Percentiles rank a stretch among this genome's conserved stretches.
These are phyloP conservation scores for Lasiodiplodia theobromae DNA, from an alignment of 2,329 filamentous ascomycete genomes.

Conservation along the genomic window DNA sequence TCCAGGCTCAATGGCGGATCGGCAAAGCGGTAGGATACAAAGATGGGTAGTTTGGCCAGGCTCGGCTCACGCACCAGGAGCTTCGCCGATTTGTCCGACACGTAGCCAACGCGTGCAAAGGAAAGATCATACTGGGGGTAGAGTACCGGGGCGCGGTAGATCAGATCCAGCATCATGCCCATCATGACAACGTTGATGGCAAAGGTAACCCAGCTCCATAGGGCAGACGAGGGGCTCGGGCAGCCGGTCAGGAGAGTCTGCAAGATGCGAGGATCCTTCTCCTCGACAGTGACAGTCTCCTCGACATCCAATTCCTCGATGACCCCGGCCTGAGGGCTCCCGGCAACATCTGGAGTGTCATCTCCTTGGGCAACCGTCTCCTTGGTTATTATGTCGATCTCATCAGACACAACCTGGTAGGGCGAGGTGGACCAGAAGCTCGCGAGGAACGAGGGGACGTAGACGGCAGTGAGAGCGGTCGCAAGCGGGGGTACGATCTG, in stretches of 20 bases:
- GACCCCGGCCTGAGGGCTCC: slow-evolving; percentile 48
- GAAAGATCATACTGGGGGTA: slow-evolving; percentile 78
- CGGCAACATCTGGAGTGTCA: slow-evolving; percentile 40
- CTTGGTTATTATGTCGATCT: slow-evolving; percentile 59
- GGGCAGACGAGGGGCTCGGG: slow-evolving; percentile 73
- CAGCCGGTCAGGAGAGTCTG: slow-evolving; percentile 76
- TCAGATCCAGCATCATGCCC: slow-evolving; percentile 75
- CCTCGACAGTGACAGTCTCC: slow-evolving; percentile 67
- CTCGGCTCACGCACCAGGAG: slow-evolving; percentile 87
- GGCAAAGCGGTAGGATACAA: slow-evolving; percentile 64
- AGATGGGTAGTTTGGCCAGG: slow-evolving; percentile 75
- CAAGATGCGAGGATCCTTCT: slow-evolving; percentile 64
- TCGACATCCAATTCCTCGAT: slow-evolving; percentile 63
- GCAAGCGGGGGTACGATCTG: slow-evolving; percentile 55
- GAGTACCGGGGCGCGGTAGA: slow-evolving; percentile 74
- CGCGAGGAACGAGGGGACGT: slow-evolving; percentile 68
- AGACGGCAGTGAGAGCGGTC: slow-evolving; percentile 70
- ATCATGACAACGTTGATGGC: slow-evolving; percentile 75
- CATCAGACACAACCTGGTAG: slow-evolving; percentile 64
- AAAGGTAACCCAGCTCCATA: slow-evolving; percentile 72
- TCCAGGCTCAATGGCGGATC: slow-evolving; percentile 54
- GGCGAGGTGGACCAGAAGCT: slow-evolving; percentile 65
- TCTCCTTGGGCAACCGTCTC: slow-evolving; percentile 47
- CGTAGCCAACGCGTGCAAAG: slow-evolving; percentile 86
- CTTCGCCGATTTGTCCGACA: slow-evolving; percentile 80